Percentiles rank a stretch among this genome's conserved stretches.
These are phyloP conservation scores for Peronospora destructor DNA, from an alignment of 352 stramenopile genomes.

Conservation along the genomic window DNA sequence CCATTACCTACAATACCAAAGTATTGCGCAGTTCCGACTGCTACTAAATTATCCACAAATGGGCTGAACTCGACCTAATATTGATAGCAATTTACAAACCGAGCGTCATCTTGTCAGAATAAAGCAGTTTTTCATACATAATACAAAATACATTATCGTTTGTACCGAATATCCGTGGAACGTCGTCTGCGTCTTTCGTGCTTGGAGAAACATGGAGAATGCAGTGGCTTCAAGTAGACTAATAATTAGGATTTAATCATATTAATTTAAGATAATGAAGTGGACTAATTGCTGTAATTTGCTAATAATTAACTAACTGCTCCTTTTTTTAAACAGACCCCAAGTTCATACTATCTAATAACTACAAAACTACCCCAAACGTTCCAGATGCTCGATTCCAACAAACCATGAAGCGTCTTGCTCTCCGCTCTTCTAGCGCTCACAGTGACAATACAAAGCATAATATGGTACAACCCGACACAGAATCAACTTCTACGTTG, in stretches of 20 bases:
- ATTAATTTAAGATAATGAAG: too few species aligned
- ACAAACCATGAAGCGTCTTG: conserved; percentile 14
- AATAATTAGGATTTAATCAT: too few species aligned
- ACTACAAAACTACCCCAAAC: too few species aligned
- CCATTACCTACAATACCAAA: conserved; percentile 91
- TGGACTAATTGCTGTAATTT: too few species aligned
- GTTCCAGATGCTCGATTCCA: neutral
- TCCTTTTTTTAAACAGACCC: too few species aligned
- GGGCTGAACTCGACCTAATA: conserved; percentile 87
- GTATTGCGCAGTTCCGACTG: conserved; percentile 86
- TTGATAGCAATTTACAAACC: neutral
- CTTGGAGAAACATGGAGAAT: conserved; percentile 58
- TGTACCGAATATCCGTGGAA: conserved; percentile 61
- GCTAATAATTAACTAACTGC: too few species aligned
- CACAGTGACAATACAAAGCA: neutral
- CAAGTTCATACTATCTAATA: too few species aligned
- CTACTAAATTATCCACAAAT: conserved; percentile 82
- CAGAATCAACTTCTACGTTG: neutral
- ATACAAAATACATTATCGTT: too few species aligned
- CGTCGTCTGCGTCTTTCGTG: conserved; percentile 49
- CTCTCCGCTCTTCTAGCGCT: conserved; percentile 11
- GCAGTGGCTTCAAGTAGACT: too few species aligned
- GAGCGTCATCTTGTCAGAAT: too few species aligned
- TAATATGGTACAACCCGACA: conserved; percentile 10
- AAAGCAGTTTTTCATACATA: too few species aligned